phyloP scores from a whole-genome alignment of 768 basidiomycete species.

The Solioccasus polychromus region DNA sequence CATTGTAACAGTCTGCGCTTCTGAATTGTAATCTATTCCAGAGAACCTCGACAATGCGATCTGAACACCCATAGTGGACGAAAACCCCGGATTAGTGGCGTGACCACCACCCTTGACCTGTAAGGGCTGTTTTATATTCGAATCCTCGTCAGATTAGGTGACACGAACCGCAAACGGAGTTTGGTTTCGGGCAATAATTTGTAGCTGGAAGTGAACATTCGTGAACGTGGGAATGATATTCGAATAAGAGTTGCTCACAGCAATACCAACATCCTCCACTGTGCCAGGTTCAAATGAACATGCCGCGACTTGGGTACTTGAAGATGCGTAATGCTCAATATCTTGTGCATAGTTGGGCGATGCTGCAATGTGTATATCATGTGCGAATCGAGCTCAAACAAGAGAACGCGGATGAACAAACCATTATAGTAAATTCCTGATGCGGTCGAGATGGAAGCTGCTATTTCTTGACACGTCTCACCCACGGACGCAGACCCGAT shows the following conservation, averaged over 20 bases:
- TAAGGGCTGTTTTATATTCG: neutral
- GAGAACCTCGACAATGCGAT: constrained; percentile 54
- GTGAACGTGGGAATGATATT: neutral
- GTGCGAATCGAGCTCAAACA: too few species aligned
- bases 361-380: neutral
- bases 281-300: constrained; percentile 62
- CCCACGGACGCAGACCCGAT: too few species aligned
- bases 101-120: constrained; percentile 67
- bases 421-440: neutral
- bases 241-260: constrained; percentile 32
- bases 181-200: constrained; percentile 42
- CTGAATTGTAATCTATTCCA: constrained; percentile 35
- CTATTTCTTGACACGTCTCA: neutral
- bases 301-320: constrained; percentile 42
- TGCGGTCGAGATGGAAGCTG: neutral
- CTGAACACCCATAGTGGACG: constrained; percentile 55
- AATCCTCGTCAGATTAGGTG: neutral
- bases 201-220: constrained; percentile 2
- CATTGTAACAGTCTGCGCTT: constrained; percentile 36
- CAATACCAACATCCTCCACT: constrained; percentile 45
- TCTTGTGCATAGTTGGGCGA: neutral
- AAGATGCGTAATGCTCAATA: constrained; percentile 10
- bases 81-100: constrained; percentile 49
- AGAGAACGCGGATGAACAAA: neutral
- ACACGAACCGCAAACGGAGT: constrained; percentile 24